Percentiles rank a stretch among this genome's conserved stretches.
These are phyloP conservation scores for Chloranthus sessilifolius DNA, from an alignment of 164 flowering plant genomes.

Conservation along the genomic window DNA sequence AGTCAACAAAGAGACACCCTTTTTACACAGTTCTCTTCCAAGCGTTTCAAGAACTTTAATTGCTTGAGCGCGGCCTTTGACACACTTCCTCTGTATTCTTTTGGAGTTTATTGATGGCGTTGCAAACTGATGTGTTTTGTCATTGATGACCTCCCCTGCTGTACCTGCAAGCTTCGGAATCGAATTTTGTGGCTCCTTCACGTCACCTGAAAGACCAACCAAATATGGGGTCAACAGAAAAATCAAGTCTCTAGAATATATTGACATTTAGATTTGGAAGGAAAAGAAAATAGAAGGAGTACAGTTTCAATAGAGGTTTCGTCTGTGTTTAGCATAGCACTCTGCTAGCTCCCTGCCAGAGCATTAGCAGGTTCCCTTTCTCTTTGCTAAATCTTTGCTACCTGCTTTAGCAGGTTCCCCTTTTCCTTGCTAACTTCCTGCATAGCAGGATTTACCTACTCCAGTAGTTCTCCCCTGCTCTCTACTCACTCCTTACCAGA, in stretches of 20 bases:
- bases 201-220: background rate
- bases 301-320: too few relatives aligned
- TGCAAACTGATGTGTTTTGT: background rate
- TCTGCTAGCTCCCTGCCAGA: too few relatives aligned
- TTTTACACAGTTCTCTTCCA: background rate
- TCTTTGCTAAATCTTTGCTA: too few relatives aligned
- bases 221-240: background rate
- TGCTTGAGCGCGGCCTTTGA: background rate
- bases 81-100: background rate
- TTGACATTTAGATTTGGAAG: too few relatives aligned
- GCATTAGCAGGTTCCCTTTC: too few relatives aligned
- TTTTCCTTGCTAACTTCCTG: too few relatives aligned
- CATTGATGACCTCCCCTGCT: background rate
- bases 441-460: too few relatives aligned
- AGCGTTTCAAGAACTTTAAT: background rate
- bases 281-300: too few relatives aligned
- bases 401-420: too few relatives aligned
- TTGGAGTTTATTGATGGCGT: background rate
- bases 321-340: too few relatives aligned
- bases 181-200: background rate
- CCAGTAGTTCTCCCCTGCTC: too few relatives aligned
- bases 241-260: background rate
- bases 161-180: background rate
- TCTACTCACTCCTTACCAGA: too few relatives aligned
- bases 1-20: slow-evolving; percentile 1